Evolutionary conservation across 495 filamentous ascomycete species (phyloP).

Genomic region (Hypoxylon perforatum): DNA sequence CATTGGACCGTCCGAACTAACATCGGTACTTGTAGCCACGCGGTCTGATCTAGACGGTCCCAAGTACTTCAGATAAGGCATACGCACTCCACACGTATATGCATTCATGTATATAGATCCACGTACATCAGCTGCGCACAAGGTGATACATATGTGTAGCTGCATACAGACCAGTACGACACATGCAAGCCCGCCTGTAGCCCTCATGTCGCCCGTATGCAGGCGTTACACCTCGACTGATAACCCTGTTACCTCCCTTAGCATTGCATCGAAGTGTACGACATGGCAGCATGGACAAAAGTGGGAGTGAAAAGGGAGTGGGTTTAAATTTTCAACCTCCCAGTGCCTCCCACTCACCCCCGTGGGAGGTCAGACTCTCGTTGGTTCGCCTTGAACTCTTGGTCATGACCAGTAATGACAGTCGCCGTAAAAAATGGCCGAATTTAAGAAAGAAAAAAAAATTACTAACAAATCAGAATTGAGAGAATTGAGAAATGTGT

Average conservation of each 20-base stretch:
- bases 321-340: no score
- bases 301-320: slow-evolving; percentile 2
- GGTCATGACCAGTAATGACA: slow-evolving; percentile 10
- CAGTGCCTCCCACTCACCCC: background rate
- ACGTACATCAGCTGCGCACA: background rate
- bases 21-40: slow-evolving; percentile 11
- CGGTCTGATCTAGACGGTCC: background rate
- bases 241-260: slow-evolving; percentile 30
- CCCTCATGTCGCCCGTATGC: no score
- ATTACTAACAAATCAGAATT: slow-evolving; percentile 32
- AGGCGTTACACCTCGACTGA: slow-evolving; percentile 18
- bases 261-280: slow-evolving; percentile 19
- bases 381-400: slow-evolving; percentile 11
- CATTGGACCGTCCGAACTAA: slow-evolving; percentile 21
- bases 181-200: slow-evolving; percentile 29
- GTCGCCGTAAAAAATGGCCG: slow-evolving; percentile 25
- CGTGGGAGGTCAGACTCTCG: slow-evolving; percentile 25
- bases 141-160: slow-evolving; percentile 12
- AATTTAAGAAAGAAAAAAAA: slow-evolving; percentile 21
- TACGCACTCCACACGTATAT: background rate
- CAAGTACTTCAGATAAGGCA: slow-evolving; percentile 18
- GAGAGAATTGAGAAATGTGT: slow-evolving; percentile 25
- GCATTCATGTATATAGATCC: background rate
- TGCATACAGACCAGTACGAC: slow-evolving; percentile 32
- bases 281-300: slow-evolving; percentile 29